These are phyloP conservation scores for Cercophora scortea DNA, from an alignment of 495 filamentous ascomycete species.

Conservation along the genomic window DNA sequence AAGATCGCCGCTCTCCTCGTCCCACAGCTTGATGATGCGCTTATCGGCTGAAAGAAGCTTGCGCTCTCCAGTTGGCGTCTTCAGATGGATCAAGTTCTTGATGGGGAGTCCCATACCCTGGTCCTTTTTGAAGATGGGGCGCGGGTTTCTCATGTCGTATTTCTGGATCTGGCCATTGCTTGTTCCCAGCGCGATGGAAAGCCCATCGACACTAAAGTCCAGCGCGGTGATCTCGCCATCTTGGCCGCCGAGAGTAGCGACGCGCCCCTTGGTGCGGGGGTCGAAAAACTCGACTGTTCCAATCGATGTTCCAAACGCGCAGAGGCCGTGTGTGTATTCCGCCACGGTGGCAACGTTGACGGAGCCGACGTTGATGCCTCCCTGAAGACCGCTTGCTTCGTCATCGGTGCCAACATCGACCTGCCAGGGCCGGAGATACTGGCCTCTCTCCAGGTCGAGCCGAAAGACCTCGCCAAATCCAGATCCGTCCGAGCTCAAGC, in stretches of 20 bases:
- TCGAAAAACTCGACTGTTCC: constrained; percentile 99
- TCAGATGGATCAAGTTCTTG: constrained; percentile 81
- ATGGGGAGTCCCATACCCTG: constrained; percentile 95
- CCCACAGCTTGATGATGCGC: constrained; percentile 95
- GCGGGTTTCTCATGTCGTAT: constrained; percentile 86
- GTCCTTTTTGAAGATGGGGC: constrained; percentile 80
- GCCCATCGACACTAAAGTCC: constrained; percentile 75
- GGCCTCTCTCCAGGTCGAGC: constrained; percentile 72
- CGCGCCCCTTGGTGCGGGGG: constrained; percentile 67
- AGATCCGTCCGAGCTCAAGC: constrained; percentile 64
- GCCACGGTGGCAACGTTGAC: constrained; percentile 90
- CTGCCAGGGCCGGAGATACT: constrained; percentile 73
- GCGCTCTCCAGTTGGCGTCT: constrained; percentile 66
- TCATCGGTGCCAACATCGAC: constrained; percentile 84
- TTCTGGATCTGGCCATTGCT: constrained; percentile 83
- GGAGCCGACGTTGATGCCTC: constrained; percentile 68
- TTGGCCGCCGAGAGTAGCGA: constrained; percentile 61
- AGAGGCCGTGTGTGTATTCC: constrained; percentile 80
- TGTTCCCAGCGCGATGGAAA: constrained; percentile 82
- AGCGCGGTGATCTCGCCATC: constrained; percentile 78
- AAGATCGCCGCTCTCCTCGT: constrained; percentile 66
- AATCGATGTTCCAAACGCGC: constrained; percentile 89
- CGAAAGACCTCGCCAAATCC: constrained; percentile 84
- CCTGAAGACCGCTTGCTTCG: constrained; percentile 63
- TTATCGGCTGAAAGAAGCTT: constrained; percentile 92